Evolutionary conservation across 495 filamentous ascomycete species (phyloP), one percentile per base, ranked within the genome.

Genomic region (Emericellopsis terricola): DNA sequence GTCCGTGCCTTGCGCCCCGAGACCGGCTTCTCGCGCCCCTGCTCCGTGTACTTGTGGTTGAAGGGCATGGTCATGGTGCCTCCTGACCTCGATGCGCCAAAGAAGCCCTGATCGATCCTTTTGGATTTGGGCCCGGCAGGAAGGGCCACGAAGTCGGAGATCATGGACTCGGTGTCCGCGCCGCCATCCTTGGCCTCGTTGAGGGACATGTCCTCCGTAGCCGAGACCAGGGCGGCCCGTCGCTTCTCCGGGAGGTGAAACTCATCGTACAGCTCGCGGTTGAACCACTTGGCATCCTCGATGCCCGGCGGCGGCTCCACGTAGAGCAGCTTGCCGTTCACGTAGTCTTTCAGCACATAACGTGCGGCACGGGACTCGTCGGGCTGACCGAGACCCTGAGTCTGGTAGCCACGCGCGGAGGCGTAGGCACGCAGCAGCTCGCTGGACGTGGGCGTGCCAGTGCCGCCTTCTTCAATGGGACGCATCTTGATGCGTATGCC

Each of bases 341-440:
- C 89, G 45, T 94, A 96, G 59, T 99, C 91, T 53, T 99, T 99
- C 13, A 99, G 69, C 10, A 99, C 61, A 39, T 81, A 80, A 34
- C 91, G 68, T 1, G 87, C 89, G 5, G 89, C 91, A 39, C 91
- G 66, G 2, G 83, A 87, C 58, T 93, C 82, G 49, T 99, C 89
- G 9, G 91, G 87, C 39, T 85, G 76, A 9, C 91, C 89, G 17
- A 78, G 71, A 37, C 89, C 86, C 19, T 73, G 72, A 10, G 83
- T 94, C 27, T 76, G 72, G 57, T 91, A 96, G 18, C 91, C 91
- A 43, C 91, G 62, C 28, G 86, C 86, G 36, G 68, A 68, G 18
- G 87, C 91, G 45, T 94, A 94, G 11, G 91, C 78, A 13, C 69
- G 61, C 8, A 99, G 65, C 8, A 99, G 45, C 50, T 99, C 91